These are phyloP conservation scores for Nymphaea colorata DNA, from an alignment of 164 flowering plant species.

Conservation along the genomic window DNA sequence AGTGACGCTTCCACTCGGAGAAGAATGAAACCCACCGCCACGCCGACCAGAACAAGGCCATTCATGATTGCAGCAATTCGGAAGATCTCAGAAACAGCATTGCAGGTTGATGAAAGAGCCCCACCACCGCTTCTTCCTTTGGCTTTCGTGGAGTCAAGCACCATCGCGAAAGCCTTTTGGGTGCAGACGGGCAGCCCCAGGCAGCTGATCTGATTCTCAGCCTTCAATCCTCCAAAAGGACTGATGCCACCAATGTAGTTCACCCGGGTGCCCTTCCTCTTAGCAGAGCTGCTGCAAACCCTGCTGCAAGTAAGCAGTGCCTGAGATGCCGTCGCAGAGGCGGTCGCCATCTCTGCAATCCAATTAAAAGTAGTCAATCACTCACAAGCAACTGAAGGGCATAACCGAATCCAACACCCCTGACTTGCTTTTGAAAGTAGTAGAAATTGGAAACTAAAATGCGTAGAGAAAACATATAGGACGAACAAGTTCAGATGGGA, in stretches of 20 bases:
- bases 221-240: constrained; percentile 63
- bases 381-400: no score
- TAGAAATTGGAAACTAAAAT: no score
- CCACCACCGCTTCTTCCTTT: constrained; percentile 29
- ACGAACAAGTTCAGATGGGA: background rate
- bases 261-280: constrained; percentile 19
- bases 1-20: constrained; percentile 46
- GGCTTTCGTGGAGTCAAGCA: constrained; percentile 28
- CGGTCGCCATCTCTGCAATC: constrained; percentile 24
- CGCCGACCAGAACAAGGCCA: constrained; percentile 46
- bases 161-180: constrained; percentile 31
- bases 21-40: constrained; percentile 60
- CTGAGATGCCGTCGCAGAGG: constrained; percentile 25
- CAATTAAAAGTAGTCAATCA: background rate
- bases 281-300: constrained; percentile 8
- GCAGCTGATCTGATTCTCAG: constrained; percentile 32
- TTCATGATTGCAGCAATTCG: constrained; percentile 49
- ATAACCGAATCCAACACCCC: no score
- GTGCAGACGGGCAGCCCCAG: constrained; percentile 41
- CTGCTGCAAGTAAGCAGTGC: constrained; percentile 7
- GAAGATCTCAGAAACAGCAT: constrained; percentile 49
- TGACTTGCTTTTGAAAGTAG: no score
- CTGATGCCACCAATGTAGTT: constrained; percentile 40
- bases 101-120: constrained; percentile 36
- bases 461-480: background rate